These are phyloP conservation scores for Casaregolazyma suthepensis DNA, from an alignment of 1,139 yeast genomes.

Conservation along the genomic window DNA sequence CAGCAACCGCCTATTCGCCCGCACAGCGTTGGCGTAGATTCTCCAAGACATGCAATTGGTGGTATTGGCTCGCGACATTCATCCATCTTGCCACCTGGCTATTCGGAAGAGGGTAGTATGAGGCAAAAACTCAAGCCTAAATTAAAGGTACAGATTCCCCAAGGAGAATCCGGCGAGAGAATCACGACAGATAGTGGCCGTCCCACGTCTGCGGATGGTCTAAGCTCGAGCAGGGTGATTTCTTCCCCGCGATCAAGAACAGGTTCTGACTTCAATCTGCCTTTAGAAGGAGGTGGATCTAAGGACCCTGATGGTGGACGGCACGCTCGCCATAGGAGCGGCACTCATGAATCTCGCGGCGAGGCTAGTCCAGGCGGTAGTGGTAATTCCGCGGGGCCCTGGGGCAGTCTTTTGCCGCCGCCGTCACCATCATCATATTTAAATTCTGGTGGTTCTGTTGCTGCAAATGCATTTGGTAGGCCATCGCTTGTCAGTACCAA, in stretches of 20 bases:
- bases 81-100: neutral
- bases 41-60: neutral
- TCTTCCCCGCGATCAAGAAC: neutral
- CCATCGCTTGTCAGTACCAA: slow-evolving; percentile 23
- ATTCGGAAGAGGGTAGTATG: neutral
- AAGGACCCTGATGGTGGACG: slow-evolving; percentile 1
- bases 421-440: slow-evolving; percentile 25
- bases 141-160: slow-evolving; percentile 37
- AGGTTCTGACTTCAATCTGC: slow-evolving; percentile 1
- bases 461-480: slow-evolving; percentile 32
- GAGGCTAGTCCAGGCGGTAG: slow-evolving; percentile 10
- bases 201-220: slow-evolving; percentile 12
- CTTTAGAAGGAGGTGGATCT: neutral
- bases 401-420: slow-evolving; percentile 22
- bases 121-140: slow-evolving; percentile 30
- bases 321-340: neutral
- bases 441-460: slow-evolving; percentile 18
- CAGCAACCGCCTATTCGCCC: neutral
- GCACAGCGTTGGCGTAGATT: neutral
- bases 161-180: slow-evolving; percentile 24
- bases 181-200: slow-evolving; percentile 13
- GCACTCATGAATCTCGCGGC: neutral
- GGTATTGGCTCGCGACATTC: neutral
- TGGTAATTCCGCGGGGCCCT: slow-evolving; percentile 9
- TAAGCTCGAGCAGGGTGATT: slow-evolving; percentile 9